A percentile compares a stretch with the other conserved stretches of the same genome.
phyloP scores from a whole-genome alignment of 345 rosid genomes.

The Boechera stricta region DNA sequence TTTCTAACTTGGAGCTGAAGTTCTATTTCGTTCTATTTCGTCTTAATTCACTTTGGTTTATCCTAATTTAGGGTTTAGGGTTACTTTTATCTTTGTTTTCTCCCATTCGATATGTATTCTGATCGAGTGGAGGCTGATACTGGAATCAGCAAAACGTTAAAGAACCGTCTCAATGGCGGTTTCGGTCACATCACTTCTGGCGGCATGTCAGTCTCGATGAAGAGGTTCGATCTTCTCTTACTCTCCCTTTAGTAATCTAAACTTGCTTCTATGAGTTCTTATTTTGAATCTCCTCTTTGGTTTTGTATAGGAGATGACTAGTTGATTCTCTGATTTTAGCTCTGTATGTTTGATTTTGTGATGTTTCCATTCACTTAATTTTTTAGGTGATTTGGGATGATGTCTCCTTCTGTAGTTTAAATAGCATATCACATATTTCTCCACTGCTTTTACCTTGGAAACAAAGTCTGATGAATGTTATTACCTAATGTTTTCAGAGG shows the following conservation, averaged over 20 bases:
- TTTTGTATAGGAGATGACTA: not conserved
- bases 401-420: not conserved
- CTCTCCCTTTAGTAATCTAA: not conserved
- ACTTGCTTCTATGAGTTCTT: not conserved
- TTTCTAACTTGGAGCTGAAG: not conserved
- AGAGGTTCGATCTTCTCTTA: conserved; percentile 55
- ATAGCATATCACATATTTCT: not conserved
- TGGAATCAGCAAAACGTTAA: conserved; percentile 54
- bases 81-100: not conserved
- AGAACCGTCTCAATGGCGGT: conserved; percentile 68
- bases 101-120: conserved; percentile 63
- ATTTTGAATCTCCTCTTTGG: not conserved
- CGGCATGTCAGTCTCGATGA: conserved; percentile 60
- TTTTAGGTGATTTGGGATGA: not conserved
- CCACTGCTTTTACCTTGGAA: not conserved
- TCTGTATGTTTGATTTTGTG: conserved; percentile 1
- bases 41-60: not conserved
- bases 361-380: not conserved
- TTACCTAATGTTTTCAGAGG: conserved; percentile 53
- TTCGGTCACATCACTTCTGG: conserved; percentile 52
- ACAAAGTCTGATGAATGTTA: not conserved
- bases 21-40: not conserved
- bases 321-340: not conserved
- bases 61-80: conserved; percentile 24
- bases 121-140: conserved; percentile 65